Conservation (phyloP, 2,329 filamentous ascomycete species). For the Aspergillus alliaceus region DNA sequence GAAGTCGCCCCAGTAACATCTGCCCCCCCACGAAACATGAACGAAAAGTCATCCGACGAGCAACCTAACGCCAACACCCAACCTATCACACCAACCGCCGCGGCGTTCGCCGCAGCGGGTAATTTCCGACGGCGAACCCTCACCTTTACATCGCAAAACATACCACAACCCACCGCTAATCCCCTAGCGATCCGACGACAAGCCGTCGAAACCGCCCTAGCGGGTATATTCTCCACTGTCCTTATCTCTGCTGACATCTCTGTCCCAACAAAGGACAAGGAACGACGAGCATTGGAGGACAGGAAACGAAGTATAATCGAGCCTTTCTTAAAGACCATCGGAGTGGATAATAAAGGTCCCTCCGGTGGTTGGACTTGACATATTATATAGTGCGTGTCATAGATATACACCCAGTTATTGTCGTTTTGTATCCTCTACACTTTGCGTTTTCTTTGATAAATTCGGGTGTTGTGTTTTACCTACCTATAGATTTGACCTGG, state of each 20-base stretch:
- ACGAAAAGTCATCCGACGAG: neutral
- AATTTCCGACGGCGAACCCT: constrained; percentile 31
- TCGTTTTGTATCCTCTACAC: neutral
- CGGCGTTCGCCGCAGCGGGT: constrained; percentile 29
- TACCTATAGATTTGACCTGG: neutral
- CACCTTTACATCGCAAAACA: constrained; percentile 25
- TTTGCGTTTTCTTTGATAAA: neutral
- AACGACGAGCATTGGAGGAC: constrained; percentile 61
- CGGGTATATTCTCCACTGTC: constrained; percentile 63
- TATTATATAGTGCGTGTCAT: neutral
- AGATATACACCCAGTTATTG: neutral
- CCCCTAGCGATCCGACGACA: constrained; percentile 56
- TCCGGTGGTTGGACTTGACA: constrained; percentile 26
- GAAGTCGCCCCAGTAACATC: constrained; percentile 51
- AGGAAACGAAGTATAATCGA: constrained; percentile 68
- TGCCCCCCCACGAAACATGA: constrained; percentile 11
- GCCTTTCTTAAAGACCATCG: constrained; percentile 60
- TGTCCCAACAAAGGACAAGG: constrained; percentile 52
- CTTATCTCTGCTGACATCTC: constrained; percentile 56
- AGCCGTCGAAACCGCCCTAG: constrained; percentile 61
- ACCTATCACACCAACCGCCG: constrained; percentile 15
- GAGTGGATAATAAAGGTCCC: constrained; percentile 35
- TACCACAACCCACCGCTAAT: constrained; percentile 36
- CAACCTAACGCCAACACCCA: constrained; percentile 6
- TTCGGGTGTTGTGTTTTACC: neutral